Percentiles rank a stretch among this genome's conserved stretches.
phyloP scores from a whole-genome alignment of 2,329 filamentous ascomycete species.

The Botrytis elliptica region DNA sequence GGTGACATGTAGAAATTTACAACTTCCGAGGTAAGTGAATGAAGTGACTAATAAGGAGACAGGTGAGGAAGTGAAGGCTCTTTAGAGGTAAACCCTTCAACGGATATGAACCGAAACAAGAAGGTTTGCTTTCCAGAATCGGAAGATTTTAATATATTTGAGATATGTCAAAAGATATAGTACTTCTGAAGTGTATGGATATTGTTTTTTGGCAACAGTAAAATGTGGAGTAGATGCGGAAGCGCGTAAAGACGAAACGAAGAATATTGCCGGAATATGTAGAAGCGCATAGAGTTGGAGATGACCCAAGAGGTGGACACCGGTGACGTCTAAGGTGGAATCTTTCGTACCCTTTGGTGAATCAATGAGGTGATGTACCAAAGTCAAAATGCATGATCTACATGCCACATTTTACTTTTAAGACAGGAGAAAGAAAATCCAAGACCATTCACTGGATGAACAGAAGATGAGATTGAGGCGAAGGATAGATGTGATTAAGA shows the following conservation, averaged over 20 bases:
- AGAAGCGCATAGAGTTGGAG: conserved; percentile 10
- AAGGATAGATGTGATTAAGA: conserved; percentile 5
- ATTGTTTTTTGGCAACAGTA: conserved; percentile 9
- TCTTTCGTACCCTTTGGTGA: not conserved
- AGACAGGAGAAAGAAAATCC: not conserved
- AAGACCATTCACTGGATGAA: not conserved
- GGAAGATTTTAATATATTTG: conserved; percentile 16
- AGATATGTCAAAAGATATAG: conserved; percentile 29
- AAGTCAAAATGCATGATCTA: conserved; percentile 17
- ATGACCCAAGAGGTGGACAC: not conserved
- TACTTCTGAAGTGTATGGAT: conserved; percentile 4
- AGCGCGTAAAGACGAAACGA: conserved; percentile 16
- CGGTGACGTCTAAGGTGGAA: conserved; percentile 11
- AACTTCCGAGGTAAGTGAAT: conserved; percentile 3
- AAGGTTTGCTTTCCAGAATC: not conserved
- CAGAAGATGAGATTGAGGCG: not conserved
- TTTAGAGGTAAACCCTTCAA: not conserved
- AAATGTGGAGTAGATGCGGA: conserved; percentile 9
- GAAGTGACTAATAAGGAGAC: conserved; percentile 2
- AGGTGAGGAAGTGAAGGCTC: not conserved
- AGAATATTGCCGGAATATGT: conserved; percentile 2
- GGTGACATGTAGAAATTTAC: conserved; percentile 15
- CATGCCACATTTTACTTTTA: conserved; percentile 15
- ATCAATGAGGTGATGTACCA: not conserved
- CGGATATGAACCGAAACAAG: conserved; percentile 14